Evolutionary conservation across 495 filamentous ascomycete species (phyloP).

Genomic region (Penicillium silybi): DNA sequence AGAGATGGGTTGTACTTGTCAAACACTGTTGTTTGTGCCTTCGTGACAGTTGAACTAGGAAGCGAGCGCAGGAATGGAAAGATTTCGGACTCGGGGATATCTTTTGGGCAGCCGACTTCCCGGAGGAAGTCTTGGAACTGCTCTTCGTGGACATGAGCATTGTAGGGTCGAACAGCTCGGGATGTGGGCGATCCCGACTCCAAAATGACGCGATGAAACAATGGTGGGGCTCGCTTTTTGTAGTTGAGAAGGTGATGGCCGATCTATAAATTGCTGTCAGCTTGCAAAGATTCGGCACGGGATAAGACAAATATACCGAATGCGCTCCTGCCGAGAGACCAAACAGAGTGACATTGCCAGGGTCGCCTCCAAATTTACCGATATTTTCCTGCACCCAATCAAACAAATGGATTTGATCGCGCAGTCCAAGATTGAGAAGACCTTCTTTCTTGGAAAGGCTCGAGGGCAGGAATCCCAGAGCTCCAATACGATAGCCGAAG

Average conservation of each 20-base stretch:
- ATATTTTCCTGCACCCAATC: conserved; percentile 62
- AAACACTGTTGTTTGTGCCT: conserved; percentile 50
- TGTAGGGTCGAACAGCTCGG: conserved; percentile 53
- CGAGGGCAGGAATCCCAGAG: conserved; percentile 60
- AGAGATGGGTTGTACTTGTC: conserved; percentile 50
- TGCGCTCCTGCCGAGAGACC: conserved; percentile 62
- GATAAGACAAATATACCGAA: conserved; percentile 36
- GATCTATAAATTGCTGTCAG: conserved; percentile 36
- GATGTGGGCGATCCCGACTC: conserved; percentile 61
- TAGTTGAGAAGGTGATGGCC: conserved; percentile 62
- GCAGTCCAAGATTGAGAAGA: conserved; percentile 58
- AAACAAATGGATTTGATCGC: conserved; percentile 56
- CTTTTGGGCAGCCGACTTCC: conserved; percentile 33
- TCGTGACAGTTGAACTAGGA: conserved; percentile 40
- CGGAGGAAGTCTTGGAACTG: conserved; percentile 58
- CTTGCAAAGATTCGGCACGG: not conserved
- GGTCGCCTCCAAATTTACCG: conserved; percentile 55
- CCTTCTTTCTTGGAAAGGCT: conserved; percentile 48
- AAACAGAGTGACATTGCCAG: conserved; percentile 59
- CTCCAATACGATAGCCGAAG: conserved; percentile 60
- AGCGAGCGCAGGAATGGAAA: conserved; percentile 49
- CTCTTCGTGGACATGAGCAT: conserved; percentile 52
- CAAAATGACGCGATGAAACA: conserved; percentile 61
- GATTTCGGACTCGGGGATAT: conserved; percentile 40
- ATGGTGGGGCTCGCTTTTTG: conserved; percentile 21